Evolutionary conservation across 108 stramenopile genomes (phyloP).

Genomic region (Stephanodiscus triporus): DNA sequence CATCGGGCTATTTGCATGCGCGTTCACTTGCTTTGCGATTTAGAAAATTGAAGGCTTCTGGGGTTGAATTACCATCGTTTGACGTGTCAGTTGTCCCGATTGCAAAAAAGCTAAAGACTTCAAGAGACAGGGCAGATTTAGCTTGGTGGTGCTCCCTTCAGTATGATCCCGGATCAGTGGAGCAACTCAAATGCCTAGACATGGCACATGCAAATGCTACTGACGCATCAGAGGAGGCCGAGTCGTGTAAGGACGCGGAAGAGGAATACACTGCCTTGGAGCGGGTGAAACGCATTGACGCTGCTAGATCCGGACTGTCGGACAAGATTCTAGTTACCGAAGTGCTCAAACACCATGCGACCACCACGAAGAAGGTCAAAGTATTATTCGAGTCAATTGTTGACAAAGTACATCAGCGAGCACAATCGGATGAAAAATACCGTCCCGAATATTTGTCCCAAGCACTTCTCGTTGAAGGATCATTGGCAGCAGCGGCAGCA

Average conservation of each 20-base stretch:
- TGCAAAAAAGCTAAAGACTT: slow-evolving; percentile 53
- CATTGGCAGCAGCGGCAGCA: slow-evolving; percentile 61
- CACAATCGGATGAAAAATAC: slow-evolving; percentile 23
- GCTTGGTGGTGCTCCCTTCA: slow-evolving; percentile 79
- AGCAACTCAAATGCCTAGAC: slow-evolving; percentile 72
- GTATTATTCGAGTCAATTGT: slow-evolving; percentile 33
- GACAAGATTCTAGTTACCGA: slow-evolving; percentile 66
- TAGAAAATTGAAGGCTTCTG: slow-evolving; percentile 36
- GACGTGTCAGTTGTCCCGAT: slow-evolving; percentile 65
- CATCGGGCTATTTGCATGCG: slow-evolving; percentile 76
- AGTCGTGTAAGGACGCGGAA: slow-evolving; percentile 30
- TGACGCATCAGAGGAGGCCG: slow-evolving; percentile 70
- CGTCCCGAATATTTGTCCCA: slow-evolving; percentile 72
- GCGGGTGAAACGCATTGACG: slow-evolving; percentile 62
- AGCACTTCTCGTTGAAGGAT: slow-evolving; percentile 64
- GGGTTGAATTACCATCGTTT: slow-evolving; percentile 60
- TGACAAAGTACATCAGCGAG: slow-evolving; percentile 20
- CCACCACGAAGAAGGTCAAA: slow-evolving; percentile 24
- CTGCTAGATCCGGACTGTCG: slow-evolving; percentile 65
- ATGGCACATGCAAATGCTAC: slow-evolving; percentile 67
- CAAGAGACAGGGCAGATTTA: slow-evolving; percentile 66
- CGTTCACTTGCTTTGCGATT: slow-evolving; percentile 64
- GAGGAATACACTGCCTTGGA: slow-evolving; percentile 55
- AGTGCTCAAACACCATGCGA: slow-evolving; percentile 43
- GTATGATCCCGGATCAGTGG: slow-evolving; percentile 55